Percentiles rank a stretch among this genome's conserved stretches.
phyloP scores from a whole-genome alignment of 768 basidiomycete genomes.

The Kondoa subrosea region DNA sequence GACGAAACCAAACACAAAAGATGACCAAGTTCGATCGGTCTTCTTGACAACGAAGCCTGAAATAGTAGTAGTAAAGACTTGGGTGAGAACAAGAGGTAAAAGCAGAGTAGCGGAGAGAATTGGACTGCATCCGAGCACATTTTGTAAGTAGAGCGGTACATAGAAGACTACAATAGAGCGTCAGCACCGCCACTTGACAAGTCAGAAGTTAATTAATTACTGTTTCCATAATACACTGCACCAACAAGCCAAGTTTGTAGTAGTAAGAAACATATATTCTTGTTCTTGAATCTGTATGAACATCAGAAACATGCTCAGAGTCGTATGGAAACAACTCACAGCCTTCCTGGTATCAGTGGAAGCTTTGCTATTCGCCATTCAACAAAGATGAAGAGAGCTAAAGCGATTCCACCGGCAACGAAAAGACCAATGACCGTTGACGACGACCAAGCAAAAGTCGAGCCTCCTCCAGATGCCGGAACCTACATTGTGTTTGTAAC shows the following conservation, averaged over 20 bases:
- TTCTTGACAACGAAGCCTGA: conserved; percentile 31
- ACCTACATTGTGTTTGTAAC: neutral
- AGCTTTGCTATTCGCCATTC: conserved; percentile 11
- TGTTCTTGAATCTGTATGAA: conserved; percentile 21
- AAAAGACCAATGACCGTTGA: conserved; percentile 25
- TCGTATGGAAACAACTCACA: neutral
- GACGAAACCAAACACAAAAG: conserved; percentile 48
- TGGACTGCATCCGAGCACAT: conserved; percentile 49
- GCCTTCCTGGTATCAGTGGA: conserved; percentile 19
- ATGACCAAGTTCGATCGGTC: conserved; percentile 37
- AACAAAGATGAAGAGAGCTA: conserved; percentile 4
- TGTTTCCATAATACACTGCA: conserved; percentile 29
- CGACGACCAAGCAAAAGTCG: conserved; percentile 11
- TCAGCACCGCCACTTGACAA: conserved; percentile 11
- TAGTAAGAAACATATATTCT: conserved; percentile 23
- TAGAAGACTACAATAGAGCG: conserved; percentile 34
- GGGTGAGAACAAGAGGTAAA: conserved; percentile 48
- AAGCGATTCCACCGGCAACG: conserved; percentile 13
- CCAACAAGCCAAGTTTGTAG: conserved; percentile 29
- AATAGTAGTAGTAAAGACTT: conserved; percentile 12
- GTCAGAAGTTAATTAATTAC: conserved; percentile 34
- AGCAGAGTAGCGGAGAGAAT: conserved; percentile 50
- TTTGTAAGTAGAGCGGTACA: conserved; percentile 59
- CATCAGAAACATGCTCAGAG: no score
- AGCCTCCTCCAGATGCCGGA: conserved; percentile 12